Base-by-base conservation (phyloP, 192 early-diverging fungal genomes). In the Diversispora eburnea region DNA sequence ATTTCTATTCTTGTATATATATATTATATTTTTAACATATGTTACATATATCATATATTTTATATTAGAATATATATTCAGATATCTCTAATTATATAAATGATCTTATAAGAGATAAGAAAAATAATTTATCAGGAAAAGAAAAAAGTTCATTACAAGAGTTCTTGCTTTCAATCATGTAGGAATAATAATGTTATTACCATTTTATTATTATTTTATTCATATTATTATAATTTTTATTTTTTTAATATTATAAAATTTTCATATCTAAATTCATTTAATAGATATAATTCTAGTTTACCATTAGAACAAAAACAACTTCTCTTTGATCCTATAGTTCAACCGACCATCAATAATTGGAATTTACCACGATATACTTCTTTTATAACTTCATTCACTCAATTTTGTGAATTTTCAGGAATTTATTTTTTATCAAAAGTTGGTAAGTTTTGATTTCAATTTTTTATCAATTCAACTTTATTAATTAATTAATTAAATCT, bases 151-250 rank as follows among this genome's bases (percentile, higher is more conserved):
- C 7, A 48, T 66, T 66, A 9, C 7, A 46, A 51, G 45, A 66
- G 48, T 49, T 66, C 25, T 51, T 66, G 20, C 3, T 66, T 25
- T 66, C 45, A 12, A 66, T 66, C 25, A 45, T 66, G 64, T 66
- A 66, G 4, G 46, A 48, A 42, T 20, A 42, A 19, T 5, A 22
- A 12, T 25, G 13, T 9, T 17, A 13, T 66, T 48, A 43, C 8
- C 12, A 47, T 13, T 65, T 20, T 1, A 17, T 13, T 15, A 20
- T 3, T 5, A 15, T 46, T 46, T 17, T n/a, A 20, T 33, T 13
- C 17, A 48, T 10, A 20, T 66, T 49, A 17, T 22, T 42, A 66
- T 46, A 45, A 10, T 48, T 3, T 7, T 22, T 49, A 5, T 66
- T 45, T 45, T 47, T 33, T 33, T 33, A 33, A 33, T 33, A 33